Evolutionary conservation across 108 stramenopile genomes (phyloP), one percentile per base, ranked within the genome.

Genomic region (Bacterosira constricta): DNA sequence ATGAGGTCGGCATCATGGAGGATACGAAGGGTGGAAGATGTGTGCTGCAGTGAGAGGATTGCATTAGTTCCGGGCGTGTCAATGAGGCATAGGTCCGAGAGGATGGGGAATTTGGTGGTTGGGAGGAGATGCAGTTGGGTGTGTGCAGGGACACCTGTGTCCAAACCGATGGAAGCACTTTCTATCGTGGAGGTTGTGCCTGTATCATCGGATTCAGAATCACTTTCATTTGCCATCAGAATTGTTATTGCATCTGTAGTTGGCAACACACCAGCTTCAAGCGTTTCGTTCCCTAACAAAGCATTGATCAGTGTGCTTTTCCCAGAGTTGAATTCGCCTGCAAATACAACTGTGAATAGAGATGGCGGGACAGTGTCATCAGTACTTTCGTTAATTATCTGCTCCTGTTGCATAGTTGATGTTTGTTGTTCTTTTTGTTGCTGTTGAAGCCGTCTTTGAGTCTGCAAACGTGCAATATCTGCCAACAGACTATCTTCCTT

Each of bases 61-160:
- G 89, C 90, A 56, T 95, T 95, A 15, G 93, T 95, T 38, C 93
- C 93, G 20, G 93, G 93, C 0, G 93, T 92, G 63, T 95, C 93
- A 31, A 95, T 82, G 1, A 95, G 67, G 17, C 85, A 89, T 25
- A 95, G 66, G 66, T 89, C 89, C 23, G 84, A 67, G 10, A 90
- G 59, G 7, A 93, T 57, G 2, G 91, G 88, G 27, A 85, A 65
- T 42, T 79, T 47, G 3, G 76, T 25, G 20, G 81, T 66, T 27
- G 80, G 56, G 9, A 80, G 74, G 23, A 77, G 68, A 17, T 71
- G 80, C 0, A 77, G 80, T 32, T 66, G 31, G n/a, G 56, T 45
- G 2, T 63, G 73, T 34, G 44, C 38, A 21, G 55, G 37, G 15
- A 30, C 0, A 21, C 34, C 29, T 32, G 73, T 41, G 31, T 67